phyloP scores from a whole-genome alignment of 2,329 filamentous ascomycete genomes.

The Endocalyx cinctus region DNA sequence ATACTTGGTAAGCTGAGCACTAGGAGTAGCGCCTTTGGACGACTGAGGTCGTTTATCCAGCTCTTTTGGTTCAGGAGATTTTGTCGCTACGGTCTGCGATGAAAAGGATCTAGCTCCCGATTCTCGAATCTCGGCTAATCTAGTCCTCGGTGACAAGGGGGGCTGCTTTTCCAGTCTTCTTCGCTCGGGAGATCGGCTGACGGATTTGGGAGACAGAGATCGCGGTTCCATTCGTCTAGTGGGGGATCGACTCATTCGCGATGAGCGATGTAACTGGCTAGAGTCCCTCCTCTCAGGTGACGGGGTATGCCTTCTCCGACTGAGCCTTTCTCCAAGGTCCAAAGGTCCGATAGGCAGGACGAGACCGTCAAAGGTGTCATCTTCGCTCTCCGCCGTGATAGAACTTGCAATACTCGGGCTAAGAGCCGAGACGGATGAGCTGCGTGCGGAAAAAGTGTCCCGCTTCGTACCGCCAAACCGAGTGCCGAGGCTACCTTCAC shows the following conservation, averaged over 20 bases:
- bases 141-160: constrained; percentile 4
- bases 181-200: not conserved
- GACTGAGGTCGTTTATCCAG: constrained; percentile 3
- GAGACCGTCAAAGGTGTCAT: constrained; percentile 87
- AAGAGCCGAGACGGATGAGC: constrained; percentile 81
- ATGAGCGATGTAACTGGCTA: constrained; percentile 24
- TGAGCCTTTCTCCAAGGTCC: constrained; percentile 74
- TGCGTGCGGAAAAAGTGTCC: constrained; percentile 73
- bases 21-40: constrained; percentile 20
- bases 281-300: constrained; percentile 47
- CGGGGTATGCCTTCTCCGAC: constrained; percentile 60
- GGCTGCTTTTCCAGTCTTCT: not conserved
- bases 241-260: not conserved
- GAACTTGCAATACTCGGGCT: constrained; percentile 92
- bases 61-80: too few species aligned
- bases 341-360: constrained; percentile 79
- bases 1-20: constrained; percentile 42
- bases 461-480: constrained; percentile 82
- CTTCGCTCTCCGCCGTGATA: constrained; percentile 86
- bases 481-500: constrained; percentile 87
- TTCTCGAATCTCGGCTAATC: constrained; percentile 8
- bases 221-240: not conserved
- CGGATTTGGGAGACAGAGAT: not conserved
- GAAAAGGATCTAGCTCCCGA: too few species aligned
- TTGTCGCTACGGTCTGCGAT: too few species aligned